phyloP scores from a whole-genome alignment of 371 early-diverging fungal species.

The Phascolomyces articulosus region DNA sequence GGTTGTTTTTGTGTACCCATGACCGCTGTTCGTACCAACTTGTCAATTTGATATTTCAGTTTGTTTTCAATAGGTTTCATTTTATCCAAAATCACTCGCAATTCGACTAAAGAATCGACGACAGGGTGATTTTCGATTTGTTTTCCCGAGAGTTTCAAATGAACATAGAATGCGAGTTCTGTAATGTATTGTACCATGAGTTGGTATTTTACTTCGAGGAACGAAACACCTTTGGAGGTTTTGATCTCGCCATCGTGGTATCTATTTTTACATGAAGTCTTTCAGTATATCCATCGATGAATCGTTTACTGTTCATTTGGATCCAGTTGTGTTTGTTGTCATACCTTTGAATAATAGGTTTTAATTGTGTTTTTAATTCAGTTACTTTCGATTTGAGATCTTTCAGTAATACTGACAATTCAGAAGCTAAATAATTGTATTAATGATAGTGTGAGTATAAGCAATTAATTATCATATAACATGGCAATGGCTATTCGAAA shows the following conservation, averaged over 20 bases:
- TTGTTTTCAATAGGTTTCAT: constrained; percentile 93
- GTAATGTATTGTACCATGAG: constrained; percentile 87
- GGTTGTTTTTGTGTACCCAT: constrained; percentile 41
- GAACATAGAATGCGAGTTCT: constrained; percentile 71
- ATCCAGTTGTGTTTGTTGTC: too few species aligned
- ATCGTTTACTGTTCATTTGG: neutral
- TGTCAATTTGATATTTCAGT: constrained; percentile 96
- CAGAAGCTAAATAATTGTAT: constrained; percentile 1
- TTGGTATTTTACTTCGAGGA: constrained; percentile 88
- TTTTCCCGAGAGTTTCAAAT: constrained; percentile 79
- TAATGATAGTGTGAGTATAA: neutral
- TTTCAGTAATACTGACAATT: constrained; percentile 47
- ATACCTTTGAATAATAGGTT: constrained; percentile 58
- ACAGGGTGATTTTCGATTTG: constrained; percentile 67
- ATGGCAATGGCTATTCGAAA: neutral
- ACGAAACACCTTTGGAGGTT: constrained; percentile 82
- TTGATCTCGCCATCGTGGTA: constrained; percentile 59
- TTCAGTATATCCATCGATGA: neutral
- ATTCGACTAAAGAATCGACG: constrained; percentile 74
- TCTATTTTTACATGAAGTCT: constrained; percentile 25
- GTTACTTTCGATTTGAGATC: constrained; percentile 58
- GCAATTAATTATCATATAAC: neutral
- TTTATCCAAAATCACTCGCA: constrained; percentile 86
- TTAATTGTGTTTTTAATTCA: constrained; percentile 58
- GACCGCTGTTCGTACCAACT: constrained; percentile 81